Base-by-base conservation (phyloP, 2,329 filamentous ascomycete species). In the Cordyceps cicadae region DNA sequence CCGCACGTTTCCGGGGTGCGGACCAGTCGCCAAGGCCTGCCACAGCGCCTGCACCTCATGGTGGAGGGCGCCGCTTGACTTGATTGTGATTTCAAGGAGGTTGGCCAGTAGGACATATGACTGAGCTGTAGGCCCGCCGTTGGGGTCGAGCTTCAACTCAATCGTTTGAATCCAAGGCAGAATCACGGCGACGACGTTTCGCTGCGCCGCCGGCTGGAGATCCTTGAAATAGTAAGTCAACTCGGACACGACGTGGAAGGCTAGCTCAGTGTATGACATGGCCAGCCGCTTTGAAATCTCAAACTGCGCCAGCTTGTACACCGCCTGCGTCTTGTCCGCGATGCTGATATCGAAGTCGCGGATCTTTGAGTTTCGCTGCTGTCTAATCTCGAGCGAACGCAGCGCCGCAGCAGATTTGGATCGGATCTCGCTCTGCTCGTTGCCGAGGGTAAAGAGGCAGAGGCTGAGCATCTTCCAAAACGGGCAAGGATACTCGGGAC, bases 331-430 rank as follows among this genome's bases (percentile, higher is more conserved):
- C 75, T 97, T 97, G 75, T 99, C 95, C 0, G 93, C 95, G 62
- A 99, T 94, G 71, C 92, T 97, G 68, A 99, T 97, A 69, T 99
- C 94, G 62, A 97, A 95, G 71, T 99, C 94, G 70, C 96, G 91
- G 7, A 99, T 86, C 70, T 95, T 95, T 1, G 93, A 96, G 65
- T 86, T 94, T 65, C 89, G 79, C 3, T 75, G 75, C 65, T 94
- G 89, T 26, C 90, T 85, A 65, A 92, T 86, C 72, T 97, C 94
- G 1, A 97, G 78, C 0, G 86, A 86, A 46, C 92, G 84, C 14
- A 99, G 79, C 37, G 97, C 79, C 54, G 87, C 85, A 0, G 89
- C 89, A 1, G 94, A 94, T 71, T 95, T 95, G 67, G 90, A 92
- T 48, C 94, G 82, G 49, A 97, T 91, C 62, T 92, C 87, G 66